Conservation (phyloP, 2,329 filamentous ascomycete species). For the Hypoxylon sp. region DNA sequence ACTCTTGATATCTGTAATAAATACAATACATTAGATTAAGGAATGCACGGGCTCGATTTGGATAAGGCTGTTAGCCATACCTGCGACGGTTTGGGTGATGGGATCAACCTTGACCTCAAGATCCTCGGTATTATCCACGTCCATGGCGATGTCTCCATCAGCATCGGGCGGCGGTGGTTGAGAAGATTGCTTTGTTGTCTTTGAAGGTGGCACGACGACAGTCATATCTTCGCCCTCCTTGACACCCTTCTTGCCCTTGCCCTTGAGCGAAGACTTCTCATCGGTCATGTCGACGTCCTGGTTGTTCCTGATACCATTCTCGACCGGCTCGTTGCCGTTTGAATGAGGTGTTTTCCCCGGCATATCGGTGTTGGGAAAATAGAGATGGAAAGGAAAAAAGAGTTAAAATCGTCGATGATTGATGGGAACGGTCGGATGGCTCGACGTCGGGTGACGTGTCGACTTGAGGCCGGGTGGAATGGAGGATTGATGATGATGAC, state of each 20-base stretch:
- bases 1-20: conserved; percentile 85
- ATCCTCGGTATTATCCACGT: conserved; percentile 68
- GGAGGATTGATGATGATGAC: conserved; percentile 28
- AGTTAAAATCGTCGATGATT: conserved; percentile 26
- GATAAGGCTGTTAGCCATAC: conserved; percentile 56
- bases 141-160: conserved; percentile 81
- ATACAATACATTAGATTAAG: conserved; percentile 43
- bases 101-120: conserved; percentile 72
- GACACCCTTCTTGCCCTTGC: conserved; percentile 73
- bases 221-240: conserved; percentile 86
- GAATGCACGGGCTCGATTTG: conserved; percentile 1
- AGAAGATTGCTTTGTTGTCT: conserved; percentile 72
- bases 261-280: conserved; percentile 71
- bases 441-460: conserved; percentile 40
- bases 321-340: conserved; percentile 78
- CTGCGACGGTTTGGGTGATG: conserved; percentile 71
- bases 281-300: conserved; percentile 82
- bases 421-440: conserved; percentile 37
- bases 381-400: conserved; percentile 39
- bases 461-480: conserved; percentile 31
- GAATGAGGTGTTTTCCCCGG: conserved; percentile 81
- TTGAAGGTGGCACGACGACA: conserved; percentile 82
- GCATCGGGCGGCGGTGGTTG: conserved; percentile 70
- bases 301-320: conserved; percentile 76
- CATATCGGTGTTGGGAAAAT: conserved; percentile 63